Percentiles rank a stretch among this genome's conserved stretches.
These are phyloP conservation scores for Fusarium sp. DNA, from an alignment of 2,329 filamentous ascomycete species.

Conservation along the genomic window DNA sequence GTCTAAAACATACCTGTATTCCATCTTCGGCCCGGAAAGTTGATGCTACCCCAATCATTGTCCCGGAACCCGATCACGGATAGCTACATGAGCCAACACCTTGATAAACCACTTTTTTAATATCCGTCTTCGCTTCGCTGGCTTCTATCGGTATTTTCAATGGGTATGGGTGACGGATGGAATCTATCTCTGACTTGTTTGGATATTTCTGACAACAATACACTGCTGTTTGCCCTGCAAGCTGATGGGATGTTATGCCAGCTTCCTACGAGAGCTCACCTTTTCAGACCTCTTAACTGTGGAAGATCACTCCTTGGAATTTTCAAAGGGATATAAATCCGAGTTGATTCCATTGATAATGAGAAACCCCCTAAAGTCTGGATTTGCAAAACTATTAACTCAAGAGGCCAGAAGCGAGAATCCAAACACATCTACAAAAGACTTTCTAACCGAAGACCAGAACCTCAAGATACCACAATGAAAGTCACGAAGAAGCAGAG, in stretches of 20 bases:
- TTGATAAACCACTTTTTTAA: constrained; percentile 23
- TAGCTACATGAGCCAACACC: constrained; percentile 23
- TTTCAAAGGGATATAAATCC: background rate
- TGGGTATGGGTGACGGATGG: background rate
- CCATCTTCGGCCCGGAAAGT: constrained; percentile 28
- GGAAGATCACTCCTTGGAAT: constrained; percentile 9
- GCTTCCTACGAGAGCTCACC: background rate
- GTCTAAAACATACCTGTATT: background rate
- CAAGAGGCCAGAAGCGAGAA: background rate
- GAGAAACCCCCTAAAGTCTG: no score
- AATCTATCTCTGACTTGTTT: background rate
- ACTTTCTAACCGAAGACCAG: background rate
- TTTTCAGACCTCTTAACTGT: background rate
- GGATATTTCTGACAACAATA: constrained; percentile 4
- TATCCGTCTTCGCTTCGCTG: background rate
- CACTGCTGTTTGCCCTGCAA: constrained; percentile 10
- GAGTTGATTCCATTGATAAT: background rate
- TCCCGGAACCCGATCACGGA: constrained; percentile 11
- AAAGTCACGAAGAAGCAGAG: constrained; percentile 52
- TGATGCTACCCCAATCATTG: constrained; percentile 12
- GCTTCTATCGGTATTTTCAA: background rate
- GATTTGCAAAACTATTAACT: background rate
- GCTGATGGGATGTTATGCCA: constrained; percentile 10
- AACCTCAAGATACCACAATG: background rate
- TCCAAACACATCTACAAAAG: background rate